Conservation (phyloP, 116 monocot species). For the Papilionanthe hybrid region DNA sequence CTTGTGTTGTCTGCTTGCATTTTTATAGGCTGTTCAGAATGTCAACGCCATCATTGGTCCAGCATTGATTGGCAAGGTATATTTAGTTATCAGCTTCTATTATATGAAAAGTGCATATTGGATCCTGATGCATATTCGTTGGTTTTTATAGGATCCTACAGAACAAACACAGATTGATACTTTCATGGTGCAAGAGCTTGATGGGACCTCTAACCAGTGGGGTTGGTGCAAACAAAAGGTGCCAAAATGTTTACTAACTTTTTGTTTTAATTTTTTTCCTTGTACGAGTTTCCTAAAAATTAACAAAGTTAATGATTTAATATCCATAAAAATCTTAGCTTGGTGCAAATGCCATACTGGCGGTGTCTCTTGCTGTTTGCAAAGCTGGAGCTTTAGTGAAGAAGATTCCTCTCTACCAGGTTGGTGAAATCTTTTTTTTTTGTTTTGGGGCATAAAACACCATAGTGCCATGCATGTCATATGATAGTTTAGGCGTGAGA, state of each 20-base stretch:
- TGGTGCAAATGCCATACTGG: conserved; percentile 95
- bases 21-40: conserved; percentile 77
- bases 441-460: too few relatives aligned
- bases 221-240: conserved; percentile 99
- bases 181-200: conserved; percentile 95
- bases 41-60: conserved; percentile 84
- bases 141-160: conserved; percentile 69
- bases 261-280: not conserved
- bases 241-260: not conserved
- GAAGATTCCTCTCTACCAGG: conserved; percentile 93
- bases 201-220: conserved; percentile 92
- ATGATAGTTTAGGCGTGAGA: too few relatives aligned
- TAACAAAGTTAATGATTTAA: not conserved
- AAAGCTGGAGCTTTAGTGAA: conserved; percentile 89
- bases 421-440: conserved; percentile 9
- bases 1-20: not conserved
- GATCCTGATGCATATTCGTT: not conserved
- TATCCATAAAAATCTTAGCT: conserved; percentile 40
- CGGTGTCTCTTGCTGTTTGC: conserved; percentile 93
- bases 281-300: too few relatives aligned
- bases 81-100: not conserved
- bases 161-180: conserved; percentile 75
- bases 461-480: too few relatives aligned
- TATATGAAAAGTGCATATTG: not conserved
- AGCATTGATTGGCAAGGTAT: conserved; percentile 85